Conservation (phyloP, 345 rosid species). For the Raphanus sativus region DNA sequence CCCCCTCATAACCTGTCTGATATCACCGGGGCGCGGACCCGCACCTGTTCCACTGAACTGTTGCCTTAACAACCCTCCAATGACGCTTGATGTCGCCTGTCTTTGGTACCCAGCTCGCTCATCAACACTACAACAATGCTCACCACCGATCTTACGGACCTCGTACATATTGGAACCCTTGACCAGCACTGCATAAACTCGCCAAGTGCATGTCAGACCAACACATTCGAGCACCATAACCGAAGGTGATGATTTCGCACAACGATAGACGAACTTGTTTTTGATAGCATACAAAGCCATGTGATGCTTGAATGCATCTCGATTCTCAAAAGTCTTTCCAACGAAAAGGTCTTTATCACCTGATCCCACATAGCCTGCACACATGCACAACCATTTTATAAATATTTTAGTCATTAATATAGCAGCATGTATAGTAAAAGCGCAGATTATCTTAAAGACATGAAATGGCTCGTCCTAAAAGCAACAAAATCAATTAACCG, state of each 20-base stretch:
- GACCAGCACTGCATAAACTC: background rate
- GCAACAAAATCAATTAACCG: too few relatives aligned
- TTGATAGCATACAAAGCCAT: background rate
- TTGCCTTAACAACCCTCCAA: background rate
- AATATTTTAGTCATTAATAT: too few relatives aligned
- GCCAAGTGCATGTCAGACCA: background rate
- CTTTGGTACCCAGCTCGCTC: background rate
- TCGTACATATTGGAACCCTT: background rate
- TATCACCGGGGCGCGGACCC: background rate
- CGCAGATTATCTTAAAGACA: too few relatives aligned
- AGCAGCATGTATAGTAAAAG: too few relatives aligned
- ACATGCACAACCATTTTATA: too few relatives aligned
- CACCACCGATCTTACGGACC: background rate
- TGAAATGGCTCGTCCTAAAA: too few relatives aligned
- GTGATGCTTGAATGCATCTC: too few relatives aligned
- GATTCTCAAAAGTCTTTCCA: too few relatives aligned
- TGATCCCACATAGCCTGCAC: too few relatives aligned
- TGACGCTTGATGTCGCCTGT: background rate
- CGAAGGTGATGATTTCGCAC: background rate
- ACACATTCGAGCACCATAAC: background rate
- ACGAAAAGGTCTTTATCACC: too few relatives aligned
- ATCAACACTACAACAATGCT: background rate
- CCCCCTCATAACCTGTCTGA: background rate
- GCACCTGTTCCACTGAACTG: background rate
- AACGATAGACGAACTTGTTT: background rate